phyloP scores from a whole-genome alignment of 2,329 filamentous ascomycete genomes.

The Ophiostoma ulmi region DNA sequence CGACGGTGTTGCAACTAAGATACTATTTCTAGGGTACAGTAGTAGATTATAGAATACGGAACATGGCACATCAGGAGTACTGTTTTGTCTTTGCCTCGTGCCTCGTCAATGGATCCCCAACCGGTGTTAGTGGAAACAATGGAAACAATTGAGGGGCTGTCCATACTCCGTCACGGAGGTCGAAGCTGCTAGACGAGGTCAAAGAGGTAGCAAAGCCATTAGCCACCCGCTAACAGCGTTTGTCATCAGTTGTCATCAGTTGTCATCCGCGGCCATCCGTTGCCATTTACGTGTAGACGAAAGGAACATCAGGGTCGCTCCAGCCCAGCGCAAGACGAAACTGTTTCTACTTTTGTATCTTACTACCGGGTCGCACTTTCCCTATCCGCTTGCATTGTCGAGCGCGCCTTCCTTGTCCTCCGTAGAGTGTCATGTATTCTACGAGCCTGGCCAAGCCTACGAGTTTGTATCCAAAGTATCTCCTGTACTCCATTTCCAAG shows the following conservation, averaged over 20 bases:
- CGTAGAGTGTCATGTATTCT: background rate
- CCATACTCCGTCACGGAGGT: conserved; percentile 8
- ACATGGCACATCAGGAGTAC: background rate
- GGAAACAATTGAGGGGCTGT: conserved; percentile 13
- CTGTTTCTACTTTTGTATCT: background rate
- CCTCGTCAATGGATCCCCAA: conserved; percentile 9
- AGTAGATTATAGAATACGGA: background rate
- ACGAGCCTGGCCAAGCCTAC: background rate
- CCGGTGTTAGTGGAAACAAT: conserved; percentile 24
- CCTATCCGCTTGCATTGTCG: background rate
- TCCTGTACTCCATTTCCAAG: background rate
- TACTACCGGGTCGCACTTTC: conserved; percentile 3
- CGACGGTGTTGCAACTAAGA: background rate
- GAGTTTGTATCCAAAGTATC: background rate
- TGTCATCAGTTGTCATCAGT: background rate
- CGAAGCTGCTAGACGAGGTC: background rate
- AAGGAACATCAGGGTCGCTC: conserved; percentile 19
- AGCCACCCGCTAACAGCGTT: background rate
- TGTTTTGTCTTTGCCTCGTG: conserved; percentile 16
- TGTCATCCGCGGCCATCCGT: background rate
- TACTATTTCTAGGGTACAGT: background rate
- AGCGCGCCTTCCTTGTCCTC: conserved; percentile 12
- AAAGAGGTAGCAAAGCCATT: background rate
- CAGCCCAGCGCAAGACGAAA: conserved; percentile 19
- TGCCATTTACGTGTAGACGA: no score